A percentile compares a stretch with the other conserved stretches of the same genome.
Evolutionary conservation across 371 early-diverging fungal species (phyloP).

Genomic region (Apophysomyces ossiformis): DNA sequence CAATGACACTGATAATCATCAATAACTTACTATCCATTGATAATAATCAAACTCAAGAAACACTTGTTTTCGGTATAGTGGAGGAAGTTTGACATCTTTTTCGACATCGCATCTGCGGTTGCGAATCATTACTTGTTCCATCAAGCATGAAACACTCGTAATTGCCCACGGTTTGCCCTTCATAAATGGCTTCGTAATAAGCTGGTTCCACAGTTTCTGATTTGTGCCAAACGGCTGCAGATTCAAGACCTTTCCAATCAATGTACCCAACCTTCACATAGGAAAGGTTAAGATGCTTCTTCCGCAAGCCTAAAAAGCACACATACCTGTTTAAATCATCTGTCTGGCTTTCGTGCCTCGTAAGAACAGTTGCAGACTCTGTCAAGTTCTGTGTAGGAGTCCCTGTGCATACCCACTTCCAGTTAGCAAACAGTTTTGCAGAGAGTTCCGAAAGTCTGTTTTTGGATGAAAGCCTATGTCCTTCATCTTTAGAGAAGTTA

Average conservation of each 20-base stretch:
- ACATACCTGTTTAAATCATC: constrained; percentile 30
- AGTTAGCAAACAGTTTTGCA: constrained; percentile 60
- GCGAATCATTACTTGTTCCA: constrained; percentile 71
- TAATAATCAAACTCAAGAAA: constrained; percentile 60
- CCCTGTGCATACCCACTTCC: constrained; percentile 81
- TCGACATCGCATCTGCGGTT: constrained; percentile 59
- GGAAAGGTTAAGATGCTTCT: background rate
- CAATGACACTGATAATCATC: background rate
- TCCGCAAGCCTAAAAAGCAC: background rate
- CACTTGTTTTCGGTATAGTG: constrained; percentile 57
- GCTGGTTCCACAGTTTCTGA: constrained; percentile 41
- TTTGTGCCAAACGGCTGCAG: constrained; percentile 56
- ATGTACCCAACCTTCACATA: constrained; percentile 46
- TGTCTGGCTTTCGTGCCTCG: constrained; percentile 16
- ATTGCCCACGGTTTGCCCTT: constrained; percentile 44
- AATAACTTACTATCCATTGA: constrained; percentile 51
- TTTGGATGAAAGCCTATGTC: constrained; percentile 35
- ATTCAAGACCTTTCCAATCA: constrained; percentile 52
- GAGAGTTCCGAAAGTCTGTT: constrained; percentile 53
- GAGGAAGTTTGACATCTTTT: constrained; percentile 64
- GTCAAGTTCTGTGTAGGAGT: constrained; percentile 68
- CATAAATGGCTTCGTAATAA: constrained; percentile 46
- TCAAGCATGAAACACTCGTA: constrained; percentile 44
- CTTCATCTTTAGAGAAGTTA: constrained; percentile 28
- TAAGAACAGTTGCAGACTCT: constrained; percentile 33